These are phyloP conservation scores for Mycena vitilis DNA, from an alignment of 768 basidiomycete species.

Conservation along the genomic window DNA sequence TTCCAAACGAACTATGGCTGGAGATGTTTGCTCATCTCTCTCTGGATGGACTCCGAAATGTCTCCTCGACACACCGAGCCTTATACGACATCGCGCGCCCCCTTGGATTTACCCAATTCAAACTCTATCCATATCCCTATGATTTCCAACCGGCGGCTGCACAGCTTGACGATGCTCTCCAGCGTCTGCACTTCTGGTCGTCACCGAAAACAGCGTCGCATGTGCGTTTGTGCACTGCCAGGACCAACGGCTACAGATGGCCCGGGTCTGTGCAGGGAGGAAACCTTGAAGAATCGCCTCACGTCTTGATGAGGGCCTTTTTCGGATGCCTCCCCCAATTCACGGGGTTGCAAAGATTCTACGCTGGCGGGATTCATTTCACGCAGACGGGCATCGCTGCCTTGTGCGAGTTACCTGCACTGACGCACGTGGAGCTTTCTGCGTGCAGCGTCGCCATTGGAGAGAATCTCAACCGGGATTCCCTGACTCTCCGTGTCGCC, in stretches of 20 bases:
- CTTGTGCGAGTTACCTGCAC: conserved; percentile 12
- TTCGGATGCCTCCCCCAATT: background rate
- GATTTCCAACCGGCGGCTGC: background rate
- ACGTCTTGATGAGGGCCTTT: background rate
- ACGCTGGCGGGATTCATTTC: background rate
- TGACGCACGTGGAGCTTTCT: background rate
- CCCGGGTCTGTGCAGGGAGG: background rate
- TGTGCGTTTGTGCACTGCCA: conserved; percentile 3
- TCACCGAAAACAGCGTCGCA: background rate
- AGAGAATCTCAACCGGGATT: background rate
- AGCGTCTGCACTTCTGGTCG: background rate
- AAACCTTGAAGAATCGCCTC: background rate
- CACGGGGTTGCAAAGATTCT: background rate
- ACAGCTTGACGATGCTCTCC: background rate
- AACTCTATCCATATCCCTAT: background rate
- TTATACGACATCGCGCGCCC: conserved; percentile 8
- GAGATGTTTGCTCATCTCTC: background rate
- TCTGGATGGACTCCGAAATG: background rate
- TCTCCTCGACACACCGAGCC: conserved; percentile 1
- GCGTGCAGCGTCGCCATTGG: background rate
- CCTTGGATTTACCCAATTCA: background rate
- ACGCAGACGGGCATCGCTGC: conserved; percentile 3
- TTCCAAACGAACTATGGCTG: conserved; percentile 6
- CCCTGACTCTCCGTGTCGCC: background rate
- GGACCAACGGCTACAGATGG: background rate